Conservation (phyloP, 257 asterid species). For the Penstemon barbatus region DNA sequence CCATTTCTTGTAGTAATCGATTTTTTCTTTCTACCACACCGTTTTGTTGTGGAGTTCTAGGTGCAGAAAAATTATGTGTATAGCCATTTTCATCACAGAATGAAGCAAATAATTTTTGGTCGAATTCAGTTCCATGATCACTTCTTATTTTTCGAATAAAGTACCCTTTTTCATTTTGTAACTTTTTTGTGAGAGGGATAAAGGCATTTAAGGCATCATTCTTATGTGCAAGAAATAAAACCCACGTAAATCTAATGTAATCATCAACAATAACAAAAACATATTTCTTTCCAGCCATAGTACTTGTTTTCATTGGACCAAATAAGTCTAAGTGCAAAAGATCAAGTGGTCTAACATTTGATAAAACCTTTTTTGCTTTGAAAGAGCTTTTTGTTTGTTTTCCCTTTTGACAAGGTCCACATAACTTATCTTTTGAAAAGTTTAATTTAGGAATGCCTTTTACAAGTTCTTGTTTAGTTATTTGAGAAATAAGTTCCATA, state of each 20-base stretch:
- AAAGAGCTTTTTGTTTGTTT: background rate
- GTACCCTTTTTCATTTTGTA: background rate
- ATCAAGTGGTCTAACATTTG: no score
- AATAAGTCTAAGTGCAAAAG: no score
- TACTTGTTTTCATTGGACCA: background rate
- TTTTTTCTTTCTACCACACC: background rate
- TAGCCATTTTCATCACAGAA: background rate
- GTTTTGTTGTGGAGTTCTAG: background rate
- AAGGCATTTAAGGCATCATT: background rate
- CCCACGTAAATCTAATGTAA: background rate
- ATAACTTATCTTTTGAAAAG: no score
- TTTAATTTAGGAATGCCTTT: no score
- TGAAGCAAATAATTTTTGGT: background rate
- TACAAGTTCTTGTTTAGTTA: no score
- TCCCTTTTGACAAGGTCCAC: no score
- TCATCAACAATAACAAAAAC: background rate
- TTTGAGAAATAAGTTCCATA: background rate
- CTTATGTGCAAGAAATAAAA: background rate
- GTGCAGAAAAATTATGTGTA: background rate
- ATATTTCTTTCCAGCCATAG: background rate
- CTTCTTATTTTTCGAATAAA: background rate
- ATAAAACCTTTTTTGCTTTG: background rate
- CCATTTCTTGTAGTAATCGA: no score
- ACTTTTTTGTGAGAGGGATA: background rate
- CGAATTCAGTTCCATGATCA: background rate